A percentile compares a stretch with the other conserved stretches of the same genome.
These are phyloP conservation scores for Lizanozyma gosingica DNA, from an alignment of 1,139 yeast species.

Conservation along the genomic window DNA sequence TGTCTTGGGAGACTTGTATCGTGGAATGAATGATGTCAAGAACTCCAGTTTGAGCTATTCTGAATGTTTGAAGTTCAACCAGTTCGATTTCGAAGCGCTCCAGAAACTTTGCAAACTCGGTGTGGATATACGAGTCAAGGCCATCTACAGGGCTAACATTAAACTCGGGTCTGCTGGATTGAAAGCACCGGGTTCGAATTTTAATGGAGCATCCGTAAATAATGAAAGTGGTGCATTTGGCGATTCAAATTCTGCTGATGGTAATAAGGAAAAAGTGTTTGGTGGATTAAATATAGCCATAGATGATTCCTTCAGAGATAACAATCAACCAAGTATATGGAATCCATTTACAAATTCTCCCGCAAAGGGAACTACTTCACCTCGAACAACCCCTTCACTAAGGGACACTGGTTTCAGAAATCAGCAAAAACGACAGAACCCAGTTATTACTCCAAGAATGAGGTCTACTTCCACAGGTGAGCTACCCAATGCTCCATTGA, in stretches of 20 bases:
- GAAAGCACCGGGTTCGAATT: background rate
- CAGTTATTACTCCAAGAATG: background rate
- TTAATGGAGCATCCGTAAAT: background rate
- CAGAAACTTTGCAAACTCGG: slow-evolving; percentile 69
- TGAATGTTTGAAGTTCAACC: slow-evolving; percentile 62
- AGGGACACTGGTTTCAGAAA: background rate
- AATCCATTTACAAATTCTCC: background rate
- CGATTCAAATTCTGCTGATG: slow-evolving; percentile 4
- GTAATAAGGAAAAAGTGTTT: slow-evolving; percentile 7
- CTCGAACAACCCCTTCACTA: background rate
- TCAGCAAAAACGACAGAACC: background rate
- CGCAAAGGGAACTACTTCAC: background rate
- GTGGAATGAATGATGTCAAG: slow-evolving; percentile 41
- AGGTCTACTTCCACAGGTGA: background rate
- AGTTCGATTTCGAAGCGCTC: slow-evolving; percentile 81
- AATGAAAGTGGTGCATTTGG: slow-evolving; percentile 1
- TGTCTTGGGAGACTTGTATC: slow-evolving; percentile 64
- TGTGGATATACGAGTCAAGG: slow-evolving; percentile 52
- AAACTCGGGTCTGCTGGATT: background rate
- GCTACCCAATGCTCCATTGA: background rate
- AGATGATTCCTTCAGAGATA: background rate
- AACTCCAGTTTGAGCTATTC: slow-evolving; percentile 63
- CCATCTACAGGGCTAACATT: slow-evolving; percentile 38
- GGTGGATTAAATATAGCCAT: background rate
- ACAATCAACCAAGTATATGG: background rate